phyloP scores from a whole-genome alignment of 148 eudicot species.

The Persicaria maculosa region DNA sequence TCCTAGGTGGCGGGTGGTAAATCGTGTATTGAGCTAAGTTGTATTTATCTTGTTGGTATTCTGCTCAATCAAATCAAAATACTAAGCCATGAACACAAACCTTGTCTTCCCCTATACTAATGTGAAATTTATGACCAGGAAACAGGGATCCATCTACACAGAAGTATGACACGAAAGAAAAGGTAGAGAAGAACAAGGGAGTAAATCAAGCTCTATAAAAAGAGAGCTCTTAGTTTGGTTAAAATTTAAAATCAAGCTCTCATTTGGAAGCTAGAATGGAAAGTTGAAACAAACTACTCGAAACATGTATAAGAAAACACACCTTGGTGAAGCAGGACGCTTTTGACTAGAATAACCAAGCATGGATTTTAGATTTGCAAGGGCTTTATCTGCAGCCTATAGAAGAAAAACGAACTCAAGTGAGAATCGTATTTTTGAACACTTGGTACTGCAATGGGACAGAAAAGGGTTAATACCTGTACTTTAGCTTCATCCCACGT shows the following conservation, averaged over 20 bases:
- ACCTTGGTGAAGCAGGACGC: slow-evolving; percentile 80
- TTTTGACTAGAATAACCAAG: slow-evolving; percentile 44
- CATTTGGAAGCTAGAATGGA: background rate
- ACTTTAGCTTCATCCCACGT: slow-evolving; percentile 80
- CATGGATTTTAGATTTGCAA: slow-evolving; percentile 51
- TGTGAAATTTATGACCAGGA: too few species aligned
- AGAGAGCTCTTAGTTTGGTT: background rate
- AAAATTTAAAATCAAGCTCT: background rate
- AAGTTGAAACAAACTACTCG: background rate
- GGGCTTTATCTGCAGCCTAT: slow-evolving; percentile 82
- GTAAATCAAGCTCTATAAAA: too few species aligned
- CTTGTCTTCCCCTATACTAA: too few species aligned
- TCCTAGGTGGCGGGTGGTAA: too few species aligned
- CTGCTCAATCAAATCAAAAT: too few species aligned
- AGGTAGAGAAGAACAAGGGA: too few species aligned
- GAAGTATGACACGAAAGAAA: too few species aligned
- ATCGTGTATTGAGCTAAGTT: too few species aligned
- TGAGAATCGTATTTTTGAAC: background rate
- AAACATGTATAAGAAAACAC: slow-evolving; percentile 15
- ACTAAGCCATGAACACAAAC: too few species aligned
- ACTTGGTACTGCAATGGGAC: background rate
- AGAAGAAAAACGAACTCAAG: slow-evolving; percentile 10
- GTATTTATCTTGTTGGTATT: too few species aligned
- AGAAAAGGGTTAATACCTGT: slow-evolving; percentile 35
- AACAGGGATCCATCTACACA: too few species aligned